phyloP scores from a whole-genome alignment of 306 rosid species.

The Castanospermum australe region DNA sequence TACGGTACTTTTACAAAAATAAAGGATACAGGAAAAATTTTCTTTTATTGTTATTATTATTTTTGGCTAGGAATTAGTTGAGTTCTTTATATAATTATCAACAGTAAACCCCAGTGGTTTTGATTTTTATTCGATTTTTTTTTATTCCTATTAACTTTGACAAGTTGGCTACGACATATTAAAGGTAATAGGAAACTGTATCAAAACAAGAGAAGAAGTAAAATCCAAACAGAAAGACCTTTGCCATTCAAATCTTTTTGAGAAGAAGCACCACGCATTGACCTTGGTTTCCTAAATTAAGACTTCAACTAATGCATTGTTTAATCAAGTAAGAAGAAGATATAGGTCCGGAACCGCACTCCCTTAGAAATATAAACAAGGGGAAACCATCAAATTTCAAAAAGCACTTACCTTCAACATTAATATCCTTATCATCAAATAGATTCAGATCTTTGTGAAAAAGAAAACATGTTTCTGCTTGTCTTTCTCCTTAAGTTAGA shows the following conservation, averaged over 20 bases:
- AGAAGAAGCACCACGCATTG: constrained; percentile 69
- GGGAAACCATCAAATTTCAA: constrained; percentile 71
- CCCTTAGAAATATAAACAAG: constrained; percentile 64
- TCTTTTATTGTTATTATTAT: too few species aligned
- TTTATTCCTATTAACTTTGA: constrained; percentile 26
- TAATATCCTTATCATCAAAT: constrained; percentile 49
- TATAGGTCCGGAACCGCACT: constrained; percentile 44
- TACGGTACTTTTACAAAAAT: too few species aligned
- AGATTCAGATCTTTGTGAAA: constrained; percentile 52
- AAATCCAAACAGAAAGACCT: constrained; percentile 43
- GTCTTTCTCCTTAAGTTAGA: constrained; percentile 67
- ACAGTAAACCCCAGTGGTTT: constrained; percentile 8
- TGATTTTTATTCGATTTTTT: not conserved
- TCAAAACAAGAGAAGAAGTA: constrained; percentile 28
- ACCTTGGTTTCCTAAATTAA: constrained; percentile 58
- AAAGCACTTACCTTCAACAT: constrained; percentile 55
- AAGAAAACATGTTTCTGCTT: constrained; percentile 70
- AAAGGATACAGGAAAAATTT: too few species aligned
- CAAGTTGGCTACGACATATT: constrained; percentile 39
- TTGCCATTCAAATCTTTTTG: constrained; percentile 37
- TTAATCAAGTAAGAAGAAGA: constrained; percentile 42
- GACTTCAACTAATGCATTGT: constrained; percentile 3
- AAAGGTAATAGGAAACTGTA: constrained; percentile 26
- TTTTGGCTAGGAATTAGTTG: constrained; percentile 30
- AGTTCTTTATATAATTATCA: constrained; percentile 11